Conservation (phyloP, 2,329 filamentous ascomycete genomes). For the Sclerotinia subarctica region DNA sequence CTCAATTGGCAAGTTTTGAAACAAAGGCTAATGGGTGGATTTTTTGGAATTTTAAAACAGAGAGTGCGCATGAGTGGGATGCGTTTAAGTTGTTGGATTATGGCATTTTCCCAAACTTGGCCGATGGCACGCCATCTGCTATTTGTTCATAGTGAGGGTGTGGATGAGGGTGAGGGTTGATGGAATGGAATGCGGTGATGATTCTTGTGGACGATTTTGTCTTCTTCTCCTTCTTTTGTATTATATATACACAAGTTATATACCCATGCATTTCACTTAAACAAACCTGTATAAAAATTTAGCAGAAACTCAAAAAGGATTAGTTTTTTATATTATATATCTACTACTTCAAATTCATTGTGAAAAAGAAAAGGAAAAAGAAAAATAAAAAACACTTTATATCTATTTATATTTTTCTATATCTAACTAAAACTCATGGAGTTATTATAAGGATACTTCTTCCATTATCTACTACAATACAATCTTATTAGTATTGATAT, state of each 20-base stretch:
- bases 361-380: too few species aligned
- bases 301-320: not conserved
- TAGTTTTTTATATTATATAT: not conserved
- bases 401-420: too few species aligned
- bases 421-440: too few species aligned
- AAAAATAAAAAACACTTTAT: too few species aligned
- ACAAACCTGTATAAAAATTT: not conserved
- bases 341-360: too few species aligned
- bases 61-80: constrained; percentile 52
- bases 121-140: not conserved
- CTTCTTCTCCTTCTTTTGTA: not conserved
- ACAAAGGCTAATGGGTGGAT: constrained; percentile 51
- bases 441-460: too few species aligned
- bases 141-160: constrained; percentile 3
- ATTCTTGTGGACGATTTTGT: not conserved
- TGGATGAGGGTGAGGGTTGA: too few species aligned
- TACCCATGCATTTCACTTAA: not conserved
- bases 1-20: constrained; percentile 53
- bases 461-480: too few species aligned
- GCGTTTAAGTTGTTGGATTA: constrained; percentile 47
- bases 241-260: not conserved
- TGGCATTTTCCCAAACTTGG: constrained; percentile 49
- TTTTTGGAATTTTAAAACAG: constrained; percentile 59
- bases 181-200: not conserved
- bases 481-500: too few species aligned